A percentile compares a stretch with the other conserved stretches of the same genome.
Evolutionary conservation across 495 filamentous ascomycete genomes (phyloP).

Genomic region (Neurospora sp.): DNA sequence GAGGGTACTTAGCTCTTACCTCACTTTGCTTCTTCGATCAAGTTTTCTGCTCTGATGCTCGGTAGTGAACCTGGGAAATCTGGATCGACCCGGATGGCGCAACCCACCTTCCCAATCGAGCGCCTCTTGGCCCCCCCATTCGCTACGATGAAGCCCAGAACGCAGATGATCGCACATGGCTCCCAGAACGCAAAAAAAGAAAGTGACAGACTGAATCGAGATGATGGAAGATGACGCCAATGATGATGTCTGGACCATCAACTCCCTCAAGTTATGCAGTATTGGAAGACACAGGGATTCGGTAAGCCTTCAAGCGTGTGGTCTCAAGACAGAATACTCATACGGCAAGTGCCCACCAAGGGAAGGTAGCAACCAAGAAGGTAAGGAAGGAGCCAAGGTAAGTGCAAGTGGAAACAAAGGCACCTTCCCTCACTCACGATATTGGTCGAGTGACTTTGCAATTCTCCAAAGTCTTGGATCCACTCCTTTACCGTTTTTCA

Average conservation of each 20-base stretch:
- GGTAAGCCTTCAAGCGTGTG: not conserved
- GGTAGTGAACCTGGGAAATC: not conserved
- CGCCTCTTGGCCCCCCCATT: slow-evolving; percentile 3
- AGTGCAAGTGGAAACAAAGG: not conserved
- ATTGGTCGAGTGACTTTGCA: not conserved
- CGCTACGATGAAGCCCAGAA: slow-evolving; percentile 1
- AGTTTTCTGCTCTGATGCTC: not conserved
- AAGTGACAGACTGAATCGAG: not conserved
- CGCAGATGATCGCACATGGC: not conserved
- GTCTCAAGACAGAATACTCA: not conserved
- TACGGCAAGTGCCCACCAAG: not conserved
- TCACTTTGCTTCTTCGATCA: not conserved
- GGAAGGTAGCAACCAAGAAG: not conserved
- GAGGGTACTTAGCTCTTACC: not conserved
- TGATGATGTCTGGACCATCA: not conserved
- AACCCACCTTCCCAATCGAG: slow-evolving; percentile 9
- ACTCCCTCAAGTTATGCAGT: not conserved
- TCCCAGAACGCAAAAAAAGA: not conserved
- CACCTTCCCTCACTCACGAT: not conserved
- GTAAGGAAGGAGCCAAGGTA: not conserved
- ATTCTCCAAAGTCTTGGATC: not conserved
- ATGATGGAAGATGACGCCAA: not conserved
- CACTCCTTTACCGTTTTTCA: not conserved
- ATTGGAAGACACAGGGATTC: not conserved
- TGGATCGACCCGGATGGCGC: not conserved